These are phyloP conservation scores for Nicotiana sylvestris DNA, from an alignment of 257 asterid species.

Conservation along the genomic window DNA sequence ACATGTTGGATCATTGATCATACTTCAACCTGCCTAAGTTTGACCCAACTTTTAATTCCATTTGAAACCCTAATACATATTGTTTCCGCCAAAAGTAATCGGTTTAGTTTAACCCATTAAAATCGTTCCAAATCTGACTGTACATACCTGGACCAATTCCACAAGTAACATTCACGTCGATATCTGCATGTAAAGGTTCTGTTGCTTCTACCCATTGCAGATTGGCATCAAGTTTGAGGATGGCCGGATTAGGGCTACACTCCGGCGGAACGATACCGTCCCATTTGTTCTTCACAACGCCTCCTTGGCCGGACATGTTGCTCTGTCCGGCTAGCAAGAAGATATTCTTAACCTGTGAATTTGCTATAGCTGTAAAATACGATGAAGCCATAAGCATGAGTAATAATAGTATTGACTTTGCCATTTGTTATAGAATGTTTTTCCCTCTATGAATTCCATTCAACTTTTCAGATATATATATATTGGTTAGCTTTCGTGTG, in stretches of 20 bases:
- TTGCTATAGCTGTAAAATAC: neutral
- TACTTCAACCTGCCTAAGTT: too few species aligned
- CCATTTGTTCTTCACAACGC: slow-evolving; percentile 18
- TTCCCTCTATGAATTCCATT: neutral
- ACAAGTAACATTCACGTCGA: neutral
- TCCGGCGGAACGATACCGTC: slow-evolving; percentile 20
- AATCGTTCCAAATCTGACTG: neutral
- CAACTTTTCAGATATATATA: neutral
- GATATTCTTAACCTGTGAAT: neutral
- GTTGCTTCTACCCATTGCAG: neutral
- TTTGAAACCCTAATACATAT: neutral
- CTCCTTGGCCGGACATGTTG: slow-evolving; percentile 30
- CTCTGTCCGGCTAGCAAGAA: slow-evolving; percentile 27
- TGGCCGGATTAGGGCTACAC: slow-evolving; percentile 8
- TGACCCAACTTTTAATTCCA: neutral
- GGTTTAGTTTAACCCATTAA: neutral
- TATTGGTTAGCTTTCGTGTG: neutral
- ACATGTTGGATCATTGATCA: too few species aligned
- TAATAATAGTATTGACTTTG: neutral
- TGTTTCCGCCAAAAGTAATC: neutral
- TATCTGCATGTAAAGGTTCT: slow-evolving; percentile 9
- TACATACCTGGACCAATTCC: neutral
- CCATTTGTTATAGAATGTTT: neutral
- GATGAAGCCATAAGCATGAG: neutral
- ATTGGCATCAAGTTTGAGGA: slow-evolving; percentile 1